Base-by-base conservation (phyloP, 306 rosid genomes). In the Lathyrus sativus region DNA sequence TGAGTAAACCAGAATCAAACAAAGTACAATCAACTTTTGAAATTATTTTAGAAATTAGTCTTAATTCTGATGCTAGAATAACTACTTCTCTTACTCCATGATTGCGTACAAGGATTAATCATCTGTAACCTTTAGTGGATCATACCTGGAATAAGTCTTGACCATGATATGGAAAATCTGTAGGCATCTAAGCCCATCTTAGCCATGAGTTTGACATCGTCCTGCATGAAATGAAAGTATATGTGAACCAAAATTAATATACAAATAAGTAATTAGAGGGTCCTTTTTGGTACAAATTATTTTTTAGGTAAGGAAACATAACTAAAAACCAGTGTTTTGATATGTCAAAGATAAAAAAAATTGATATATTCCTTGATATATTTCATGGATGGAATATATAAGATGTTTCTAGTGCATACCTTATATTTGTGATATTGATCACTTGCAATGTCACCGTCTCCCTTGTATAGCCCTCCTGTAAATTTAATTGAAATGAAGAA, bases 391-490 rank as follows among this genome's bases (percentile, higher is more conserved):
- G 62, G 18, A 31, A 8, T 50, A 26, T 35, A 7, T 6, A 7
- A 35, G 9, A 35, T 35, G 39, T 35, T 35, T 35, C 9, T 35
- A 35, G 9, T 35, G 39, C 9, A 35, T 18, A 78, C 82, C 82
- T 78, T 78, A 55, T 78, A 73, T 63, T 68, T 78, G 64, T 73
- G 82, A 61, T 78, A 78, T 54, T 78, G 79, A 54, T 78, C 72
- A n/a, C 58, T 12, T 26, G 68, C 76, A 31, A 67, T 65, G n/a
- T 73, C 67, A 35, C 68, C 72, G 46, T 78, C 9, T 42, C 61
- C 78, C 4, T 0, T 0, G 49, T 42, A 42, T 51, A 7, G 10
- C 3, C 63, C 46, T 4, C 39, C 39, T 35, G 2, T 35, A 35
- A 35, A 35, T 35, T 6, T 35, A 35, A 7, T 35, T 7, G 39